A percentile compares a stretch with the other conserved stretches of the same genome.
Evolutionary conservation across 148 eudicot species (phyloP).

Genomic region (Drosera capensis): DNA sequence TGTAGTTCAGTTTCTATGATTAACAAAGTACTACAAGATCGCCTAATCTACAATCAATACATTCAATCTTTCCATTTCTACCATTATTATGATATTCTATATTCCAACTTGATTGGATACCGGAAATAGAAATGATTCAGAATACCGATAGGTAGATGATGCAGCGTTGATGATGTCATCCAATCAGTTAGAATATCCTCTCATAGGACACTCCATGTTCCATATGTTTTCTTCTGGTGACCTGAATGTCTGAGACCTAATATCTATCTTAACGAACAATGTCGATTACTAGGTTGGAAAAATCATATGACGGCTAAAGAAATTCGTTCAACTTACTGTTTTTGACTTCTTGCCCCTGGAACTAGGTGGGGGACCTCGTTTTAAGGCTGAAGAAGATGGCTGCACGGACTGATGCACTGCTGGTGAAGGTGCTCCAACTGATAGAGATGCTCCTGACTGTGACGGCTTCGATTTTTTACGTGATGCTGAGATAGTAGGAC

Average conservation of each 20-base stretch:
- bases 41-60: too few relatives aligned
- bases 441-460: slow-evolving; percentile 50
- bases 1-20: too few relatives aligned
- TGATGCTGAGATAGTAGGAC: slow-evolving; percentile 78
- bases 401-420: slow-evolving; percentile 40
- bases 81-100: too few relatives aligned
- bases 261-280: background rate
- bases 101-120: too few relatives aligned
- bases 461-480: slow-evolving; percentile 64
- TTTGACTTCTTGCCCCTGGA: slow-evolving; percentile 41
- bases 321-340: slow-evolving; percentile 24
- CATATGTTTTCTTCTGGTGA: background rate
- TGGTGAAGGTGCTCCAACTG: slow-evolving; percentile 51
- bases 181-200: too few relatives aligned
- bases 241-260: background rate
- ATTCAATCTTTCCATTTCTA: too few relatives aligned
- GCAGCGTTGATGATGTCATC: too few relatives aligned
- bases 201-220: too few relatives aligned
- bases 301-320: background rate
- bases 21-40: too few relatives aligned
- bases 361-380: slow-evolving; percentile 35
- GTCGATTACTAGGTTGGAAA: background rate
- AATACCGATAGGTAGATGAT: too few relatives aligned
- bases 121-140: too few relatives aligned
- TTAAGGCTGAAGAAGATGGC: slow-evolving; percentile 37